phyloP scores from a whole-genome alignment of 2,329 filamentous ascomycete species.

The Ophiobolus disseminans region DNA sequence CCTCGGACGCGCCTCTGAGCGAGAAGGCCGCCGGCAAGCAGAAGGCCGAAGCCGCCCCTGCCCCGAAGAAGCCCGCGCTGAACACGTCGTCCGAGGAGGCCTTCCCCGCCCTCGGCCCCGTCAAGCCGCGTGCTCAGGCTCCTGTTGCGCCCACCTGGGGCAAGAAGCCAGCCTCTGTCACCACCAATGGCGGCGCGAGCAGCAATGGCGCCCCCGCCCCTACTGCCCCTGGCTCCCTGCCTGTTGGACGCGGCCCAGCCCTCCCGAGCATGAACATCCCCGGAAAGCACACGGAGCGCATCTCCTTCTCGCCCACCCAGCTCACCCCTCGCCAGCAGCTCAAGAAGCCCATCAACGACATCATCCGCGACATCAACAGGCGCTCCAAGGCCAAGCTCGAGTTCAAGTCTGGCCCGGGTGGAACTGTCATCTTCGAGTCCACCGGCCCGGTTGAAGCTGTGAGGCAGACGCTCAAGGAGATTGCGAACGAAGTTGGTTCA shows the following conservation, averaged over 20 bases:
- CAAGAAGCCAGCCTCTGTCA: constrained; percentile 64
- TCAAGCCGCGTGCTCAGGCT: constrained; percentile 67
- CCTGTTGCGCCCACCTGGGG: constrained; percentile 79
- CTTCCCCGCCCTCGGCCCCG: constrained; percentile 87
- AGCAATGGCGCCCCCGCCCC: constrained; percentile 63
- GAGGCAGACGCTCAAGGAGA: constrained; percentile 85
- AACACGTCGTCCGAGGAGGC: constrained; percentile 89
- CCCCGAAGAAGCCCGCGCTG: constrained; percentile 55
- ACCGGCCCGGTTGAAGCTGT: constrained; percentile 83
- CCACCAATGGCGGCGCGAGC: constrained; percentile 57
- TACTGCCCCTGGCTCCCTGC: constrained; percentile 57
- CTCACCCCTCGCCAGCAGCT: constrained; percentile 78
- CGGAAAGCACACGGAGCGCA: constrained; percentile 79
- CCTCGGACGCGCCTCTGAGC: constrained; percentile 56
- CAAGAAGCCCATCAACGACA: constrained; percentile 83
- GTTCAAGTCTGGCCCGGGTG: constrained; percentile 74
- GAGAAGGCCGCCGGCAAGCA: constrained; percentile 74
- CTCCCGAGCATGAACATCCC: constrained; percentile 75
- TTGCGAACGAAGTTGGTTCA: constrained; percentile 84
- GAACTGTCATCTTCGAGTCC: constrained; percentile 81
- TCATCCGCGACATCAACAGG: constrained; percentile 90
- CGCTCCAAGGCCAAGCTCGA: constrained; percentile 86
- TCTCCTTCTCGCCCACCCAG: constrained; percentile 76
- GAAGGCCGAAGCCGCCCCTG: constrained; percentile 61
- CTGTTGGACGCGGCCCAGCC: constrained; percentile 42